Base-by-base conservation (phyloP, 306 rosid species). In the Cucurbita pepo region DNA sequence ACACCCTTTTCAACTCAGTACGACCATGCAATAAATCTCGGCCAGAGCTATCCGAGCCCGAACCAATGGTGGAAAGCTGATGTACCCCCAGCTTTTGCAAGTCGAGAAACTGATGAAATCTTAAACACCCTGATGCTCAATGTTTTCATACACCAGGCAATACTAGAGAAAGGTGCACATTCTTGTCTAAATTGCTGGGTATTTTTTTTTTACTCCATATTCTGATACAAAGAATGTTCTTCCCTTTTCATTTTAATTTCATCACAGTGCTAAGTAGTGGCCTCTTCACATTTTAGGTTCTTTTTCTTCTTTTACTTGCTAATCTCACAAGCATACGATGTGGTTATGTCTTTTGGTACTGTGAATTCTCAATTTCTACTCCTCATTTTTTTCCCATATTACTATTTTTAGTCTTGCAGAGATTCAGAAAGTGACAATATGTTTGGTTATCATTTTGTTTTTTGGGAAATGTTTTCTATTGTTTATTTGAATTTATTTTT, bases 11-110 rank as follows among this genome's bases (percentile, higher is more conserved):
- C 87, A 89, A 95, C 83, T 89, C 97, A 12, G 91, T 85, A 55
- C 82, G 77, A 13, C 95, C 82, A 83, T 79, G 95, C 74, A 91
- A 84, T 76, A 79, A 43, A 80, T 82, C 85, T 64, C 81, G 75
- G 25, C 6, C 90, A 1, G 95, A 89, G 83, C 79, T 96, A 65
- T 81, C 95, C 12, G 93, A 40, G 45, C 96, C 97, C 4, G 96
- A 95, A 59, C 96, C 99, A 8, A 91, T 89, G 99, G 83, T 89
- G 60, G 97, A 95, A 79, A 89, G 91, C 77, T 95, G 88, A 48
- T 48, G 89, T 77, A 25, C 3, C 4, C 14, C 7, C 43, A 30
- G 40, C 8, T 69, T n/a, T 18, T 19, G 73, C 9, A 11, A 69
- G 5, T 69, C 22, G 44, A 22, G 44, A 22, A 48, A 22, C 73